Evolutionary conservation across 805 yeast species (phyloP), one percentile per base, ranked within the genome.

Genomic region (Yamadazyma takamatsuzukensis): DNA sequence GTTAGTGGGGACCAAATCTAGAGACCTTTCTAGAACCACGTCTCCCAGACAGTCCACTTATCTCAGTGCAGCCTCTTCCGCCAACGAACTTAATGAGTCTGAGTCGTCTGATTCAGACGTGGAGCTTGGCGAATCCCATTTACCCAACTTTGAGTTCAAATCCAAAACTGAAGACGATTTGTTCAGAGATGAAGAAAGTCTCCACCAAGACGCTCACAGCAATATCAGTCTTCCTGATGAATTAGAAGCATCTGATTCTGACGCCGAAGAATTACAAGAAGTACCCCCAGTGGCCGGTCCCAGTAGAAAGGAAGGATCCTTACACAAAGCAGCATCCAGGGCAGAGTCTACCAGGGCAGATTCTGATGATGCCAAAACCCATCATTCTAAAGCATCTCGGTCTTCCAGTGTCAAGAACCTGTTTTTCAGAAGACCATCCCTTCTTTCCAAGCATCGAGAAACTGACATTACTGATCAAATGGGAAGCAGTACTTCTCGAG

Each of bases 41-140:
- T 41, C 45, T 8, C 50, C 52, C 6, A 41, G 59, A 6, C 54
- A 58, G 29, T 43, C 63, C 12, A n/a, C n/a, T n/a, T 48, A 54
- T 19, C 40, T 57, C 23, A 53, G 56, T 34, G 52, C 33, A 17
- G 44, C 45, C 10, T 54, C 63, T 12, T 47, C 56, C 4, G 40
- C 53, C 15, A 47, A 50, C 18, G 45, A 47, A 18, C 39, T 48
- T 5, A 41, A 52, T 9, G 51, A 45, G 9, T 41, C 49, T 16
- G 30, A 14, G 9, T 18, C 13, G 13, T 27, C 35, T 2, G 35
- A 30, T 15, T 29, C 37, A 3, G 35, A 27, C 6, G 15, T 16
- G 11, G 37, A 19, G 5, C 30, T 22, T 6, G 30, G 29, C 14
- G 43, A 41, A 29, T 29, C 39, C 15, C 25, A 29, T n/a, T 38